These are phyloP conservation scores for Zygosaccharomyces bisporus DNA, from an alignment of 805 yeast species.

Conservation along the genomic window DNA sequence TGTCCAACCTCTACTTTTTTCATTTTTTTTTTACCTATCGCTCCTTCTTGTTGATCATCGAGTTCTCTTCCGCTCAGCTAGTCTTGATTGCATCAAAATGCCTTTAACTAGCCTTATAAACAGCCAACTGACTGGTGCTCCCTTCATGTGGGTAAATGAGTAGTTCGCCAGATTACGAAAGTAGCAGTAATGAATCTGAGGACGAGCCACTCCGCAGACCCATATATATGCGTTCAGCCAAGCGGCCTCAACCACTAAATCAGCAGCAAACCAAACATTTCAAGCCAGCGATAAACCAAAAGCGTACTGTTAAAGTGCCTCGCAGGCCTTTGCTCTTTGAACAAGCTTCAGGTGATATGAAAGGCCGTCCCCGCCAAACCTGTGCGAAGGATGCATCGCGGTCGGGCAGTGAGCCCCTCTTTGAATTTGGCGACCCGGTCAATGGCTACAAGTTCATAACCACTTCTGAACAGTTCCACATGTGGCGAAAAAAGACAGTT, in stretches of 20 bases:
- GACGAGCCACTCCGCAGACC: conserved; percentile 8
- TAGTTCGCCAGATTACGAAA: conserved; percentile 1
- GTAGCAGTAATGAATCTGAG: conserved; percentile 7
- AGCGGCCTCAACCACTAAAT: not conserved
- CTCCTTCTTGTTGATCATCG: too few species aligned
- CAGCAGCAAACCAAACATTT: not conserved
- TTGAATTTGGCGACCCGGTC: conserved; percentile 21
- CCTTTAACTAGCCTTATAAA: too few species aligned
- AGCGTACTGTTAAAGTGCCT: not conserved
- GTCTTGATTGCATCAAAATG: too few species aligned
- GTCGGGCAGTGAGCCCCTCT: not conserved
- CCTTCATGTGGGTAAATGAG: conserved; percentile 2
- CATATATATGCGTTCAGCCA: conserved; percentile 2
- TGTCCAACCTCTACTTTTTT: conserved; percentile 46
- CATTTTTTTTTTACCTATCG: conserved; percentile 22
- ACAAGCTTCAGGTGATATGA: not conserved
- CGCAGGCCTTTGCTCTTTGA: conserved; percentile 1
- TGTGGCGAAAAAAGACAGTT: not conserved
- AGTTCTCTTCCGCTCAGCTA: too few species aligned
- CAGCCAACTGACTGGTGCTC: too few species aligned
- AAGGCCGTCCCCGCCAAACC: not conserved
- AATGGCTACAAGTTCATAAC: conserved; percentile 22
- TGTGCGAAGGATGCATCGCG: not conserved
- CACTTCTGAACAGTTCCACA: conserved; percentile 7
- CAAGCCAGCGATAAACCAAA: not conserved